A percentile compares a stretch with the other conserved stretches of the same genome.
Evolutionary conservation across 75 land plant species (phyloP).

Genomic region (Picea glauca): DNA sequence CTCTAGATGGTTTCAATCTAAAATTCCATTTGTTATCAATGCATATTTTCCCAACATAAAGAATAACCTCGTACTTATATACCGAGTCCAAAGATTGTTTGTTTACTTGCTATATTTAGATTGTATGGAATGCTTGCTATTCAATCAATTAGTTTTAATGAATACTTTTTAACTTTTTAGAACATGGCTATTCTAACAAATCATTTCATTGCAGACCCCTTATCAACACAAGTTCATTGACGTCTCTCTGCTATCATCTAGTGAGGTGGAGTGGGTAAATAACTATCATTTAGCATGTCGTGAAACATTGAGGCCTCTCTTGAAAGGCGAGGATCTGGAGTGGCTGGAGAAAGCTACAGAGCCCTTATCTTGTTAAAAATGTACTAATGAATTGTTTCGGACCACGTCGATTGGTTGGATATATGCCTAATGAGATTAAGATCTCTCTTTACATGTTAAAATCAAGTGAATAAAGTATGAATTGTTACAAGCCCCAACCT

Average conservation of each 20-base stretch:
- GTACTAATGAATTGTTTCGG: too few species aligned
- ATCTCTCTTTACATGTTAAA: too few species aligned
- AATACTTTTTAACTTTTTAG: not conserved
- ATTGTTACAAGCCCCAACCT: too few species aligned
- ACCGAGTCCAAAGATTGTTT: too few species aligned
- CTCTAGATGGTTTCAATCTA: too few species aligned
- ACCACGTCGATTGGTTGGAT: too few species aligned
- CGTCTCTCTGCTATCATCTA: conserved; percentile 46
- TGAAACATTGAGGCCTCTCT: conserved; percentile 52
- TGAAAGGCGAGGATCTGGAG: conserved; percentile 58
- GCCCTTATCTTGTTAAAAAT: conserved; percentile 23
- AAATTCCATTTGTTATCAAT: too few species aligned
- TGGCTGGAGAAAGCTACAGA: conserved; percentile 91
- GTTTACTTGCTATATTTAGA: not conserved
- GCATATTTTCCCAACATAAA: too few species aligned
- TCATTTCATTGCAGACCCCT: conserved; percentile 61
- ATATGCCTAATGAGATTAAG: too few species aligned
- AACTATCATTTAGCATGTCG: conserved; percentile 67
- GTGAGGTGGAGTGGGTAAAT: conserved; percentile 84
- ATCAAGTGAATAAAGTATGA: too few species aligned
- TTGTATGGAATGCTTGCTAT: not conserved
- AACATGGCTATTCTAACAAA: not conserved
- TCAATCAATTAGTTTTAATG: not conserved
- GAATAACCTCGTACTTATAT: too few species aligned
- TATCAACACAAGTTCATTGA: conserved; percentile 92